Evolutionary conservation across 768 basidiomycete species (phyloP).

Genomic region (Pleurotus platypus): DNA sequence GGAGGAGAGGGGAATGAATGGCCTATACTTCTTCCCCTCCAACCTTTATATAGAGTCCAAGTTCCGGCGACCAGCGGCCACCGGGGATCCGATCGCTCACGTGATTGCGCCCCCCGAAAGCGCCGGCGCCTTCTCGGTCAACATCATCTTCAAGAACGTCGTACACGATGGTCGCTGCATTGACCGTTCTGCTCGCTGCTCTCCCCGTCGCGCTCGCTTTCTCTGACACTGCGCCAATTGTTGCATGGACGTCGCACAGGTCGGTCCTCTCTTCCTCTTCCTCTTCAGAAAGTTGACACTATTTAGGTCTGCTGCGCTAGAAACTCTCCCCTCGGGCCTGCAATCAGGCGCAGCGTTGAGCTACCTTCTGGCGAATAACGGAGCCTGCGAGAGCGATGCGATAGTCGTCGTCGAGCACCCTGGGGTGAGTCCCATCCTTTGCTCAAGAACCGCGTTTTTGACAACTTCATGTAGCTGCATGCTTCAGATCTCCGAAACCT

Average conservation of each 20-base stretch:
- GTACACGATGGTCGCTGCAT: conserved; percentile 32
- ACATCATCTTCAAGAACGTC: background rate
- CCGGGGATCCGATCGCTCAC: no score
- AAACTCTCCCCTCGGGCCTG: conserved; percentile 31
- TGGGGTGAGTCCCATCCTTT: conserved; percentile 44
- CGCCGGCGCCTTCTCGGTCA: no score
- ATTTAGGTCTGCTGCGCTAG: conserved; percentile 46
- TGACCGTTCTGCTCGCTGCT: conserved; percentile 39
- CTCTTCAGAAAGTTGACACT: conserved; percentile 2
- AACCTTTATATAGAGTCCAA: no score
- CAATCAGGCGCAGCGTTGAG: conserved; percentile 37
- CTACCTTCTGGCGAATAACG: conserved; percentile 37
- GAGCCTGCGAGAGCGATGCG: conserved; percentile 62
- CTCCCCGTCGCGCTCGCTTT: conserved; percentile 51
- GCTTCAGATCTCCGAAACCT: conserved; percentile 73
- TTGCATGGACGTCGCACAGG: conserved; percentile 73
- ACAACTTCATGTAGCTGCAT: conserved; percentile 46
- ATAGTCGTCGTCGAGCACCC: conserved; percentile 69
- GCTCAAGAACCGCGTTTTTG: background rate
- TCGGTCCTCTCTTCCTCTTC: conserved; percentile 19
- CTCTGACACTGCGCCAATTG: conserved; percentile 57
- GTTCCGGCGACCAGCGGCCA: no score
- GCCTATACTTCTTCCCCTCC: no score
- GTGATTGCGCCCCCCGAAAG: no score
- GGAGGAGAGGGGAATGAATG: no score